Evolutionary conservation across 2,329 filamentous ascomycete genomes (phyloP), one percentile per base, ranked within the genome.

Genomic region (Alternaria consortialis): DNA sequence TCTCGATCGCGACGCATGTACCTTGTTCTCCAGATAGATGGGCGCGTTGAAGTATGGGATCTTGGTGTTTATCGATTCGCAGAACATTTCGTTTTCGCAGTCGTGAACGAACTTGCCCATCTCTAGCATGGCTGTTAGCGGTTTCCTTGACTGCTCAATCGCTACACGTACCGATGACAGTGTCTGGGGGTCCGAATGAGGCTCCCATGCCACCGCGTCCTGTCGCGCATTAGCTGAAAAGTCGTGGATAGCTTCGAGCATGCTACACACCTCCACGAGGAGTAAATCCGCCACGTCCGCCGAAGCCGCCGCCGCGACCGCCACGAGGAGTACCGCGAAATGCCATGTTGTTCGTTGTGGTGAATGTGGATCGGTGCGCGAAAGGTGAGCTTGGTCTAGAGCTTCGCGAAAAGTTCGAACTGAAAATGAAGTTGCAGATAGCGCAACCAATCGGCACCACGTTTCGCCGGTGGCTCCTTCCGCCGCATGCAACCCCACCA

Each of bases 21-120:
- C 91, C 87, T 98, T 99, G 86, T 98, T 99, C 87, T 98, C 94
- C 75, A 98, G 90, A 84, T 95, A 99, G 81, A 99, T 97, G 71
- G 93, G 93, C 64, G 95, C 95, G 85, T 97, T 98, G 90, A 99
- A 99, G 85, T 97, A 97, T 64, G 95, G 95, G 67, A 99, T 91
- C 84, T 98, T 98, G 74, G 91, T 85, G 85, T 97, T 98, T 82
- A 91, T 90, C 71, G 92, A 96, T 82, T 93, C 90, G 91, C 94
- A 97, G 72, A 99, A 91, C 87, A 99, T 95, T 82, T 99, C 95
- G 80, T 94, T 94, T 83, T 99, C 95, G 83, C 92, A 94, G 60
- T 93, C 90, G 84, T 99, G 95, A 79, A 97, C 83, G 82, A 98
- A 97, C 68, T 88, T 88, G 80, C 95, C 95, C 91, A 99, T 93